These are phyloP conservation scores for Mycena vulgaris DNA, from an alignment of 768 basidiomycete genomes.

Conservation along the genomic window DNA sequence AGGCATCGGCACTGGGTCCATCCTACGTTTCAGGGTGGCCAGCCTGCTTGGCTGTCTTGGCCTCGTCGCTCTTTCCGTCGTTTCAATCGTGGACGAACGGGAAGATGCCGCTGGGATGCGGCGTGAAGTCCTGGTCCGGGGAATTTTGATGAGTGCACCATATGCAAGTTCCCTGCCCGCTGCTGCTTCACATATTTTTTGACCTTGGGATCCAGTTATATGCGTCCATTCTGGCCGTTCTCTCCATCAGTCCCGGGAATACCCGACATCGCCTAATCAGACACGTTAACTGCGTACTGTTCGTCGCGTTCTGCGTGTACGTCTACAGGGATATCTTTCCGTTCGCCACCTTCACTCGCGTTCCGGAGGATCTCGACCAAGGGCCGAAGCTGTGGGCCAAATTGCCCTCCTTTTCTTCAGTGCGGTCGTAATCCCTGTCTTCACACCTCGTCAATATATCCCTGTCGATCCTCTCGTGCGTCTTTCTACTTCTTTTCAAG, in stretches of 20 bases:
- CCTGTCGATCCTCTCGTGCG: conserved; percentile 66
- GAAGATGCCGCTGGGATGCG: background rate
- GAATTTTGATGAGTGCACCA: background rate
- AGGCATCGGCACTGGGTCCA: conserved; percentile 33
- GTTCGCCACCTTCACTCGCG: conserved; percentile 63
- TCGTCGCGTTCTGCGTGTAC: conserved; percentile 60
- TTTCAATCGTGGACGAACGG: background rate
- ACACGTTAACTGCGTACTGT: conserved; percentile 47
- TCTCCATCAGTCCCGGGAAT: conserved; percentile 5
- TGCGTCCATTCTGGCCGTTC: conserved; percentile 10
- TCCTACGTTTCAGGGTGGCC: conserved; percentile 38
- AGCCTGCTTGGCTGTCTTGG: conserved; percentile 38
- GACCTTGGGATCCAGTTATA: conserved; percentile 15
- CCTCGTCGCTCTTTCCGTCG: conserved; percentile 36
- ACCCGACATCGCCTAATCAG: conserved; percentile 30
- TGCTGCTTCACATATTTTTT: background rate
- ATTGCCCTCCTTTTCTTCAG: conserved; percentile 59
- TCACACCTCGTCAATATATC: conserved; percentile 66
- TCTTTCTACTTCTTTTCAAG: background rate
- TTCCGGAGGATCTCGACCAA: conserved; percentile 61
- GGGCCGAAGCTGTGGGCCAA: conserved; percentile 65
- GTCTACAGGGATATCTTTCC: conserved; percentile 72
- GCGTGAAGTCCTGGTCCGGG: background rate
- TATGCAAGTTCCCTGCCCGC: background rate
- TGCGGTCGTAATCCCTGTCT: conserved; percentile 65